Base-by-base conservation (phyloP, 176 grass and related monocot species). In the Aegilops speltoides region DNA sequence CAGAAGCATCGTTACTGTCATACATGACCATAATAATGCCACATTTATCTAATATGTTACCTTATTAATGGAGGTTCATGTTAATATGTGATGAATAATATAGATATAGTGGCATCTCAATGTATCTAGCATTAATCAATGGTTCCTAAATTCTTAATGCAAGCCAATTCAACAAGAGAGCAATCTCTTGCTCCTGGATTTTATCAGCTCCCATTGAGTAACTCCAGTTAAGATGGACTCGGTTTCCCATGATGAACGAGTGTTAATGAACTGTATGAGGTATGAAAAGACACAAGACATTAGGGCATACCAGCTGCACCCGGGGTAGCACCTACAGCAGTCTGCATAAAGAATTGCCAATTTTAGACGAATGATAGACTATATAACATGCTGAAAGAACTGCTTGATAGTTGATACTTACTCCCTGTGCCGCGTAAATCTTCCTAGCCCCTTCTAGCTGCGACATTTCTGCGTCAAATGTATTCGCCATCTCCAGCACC, bases 361-460 rank as follows among this genome's bases (percentile, higher is more conserved):
- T 64, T 76, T 89, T 52, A 92, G 86, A 65, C 24, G 90, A 62
- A n/a, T 56, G 64, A 25, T 66, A 67, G 16, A 73, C 54, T 52
- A 57, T 14, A 40, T 70, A 85, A 40, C 59, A 85, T 38, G 84
- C 54, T 69, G 20, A 85, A 68, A 77, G 22, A 77, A 59, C 15
- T 78, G 68, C 24, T 78, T 62, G 80, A 41, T 67, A 84, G 48
- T 86, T 40, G 72, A n/a, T 50, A 86, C 77, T 92, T 84, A 95
- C 93, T 68, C 85, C 91, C 85, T 91, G 92, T 40, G 90, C 93
- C 20, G 90, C 93, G 63, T 99, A 99, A 82, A 99, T 99, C 86
- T 75, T 94, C 78, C 94, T 99, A 23, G 97, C 97, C 73, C 92
- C 92, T 93, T 99, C 97, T 24, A 99, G 84, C 91, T 99, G 97